Evolutionary conservation across 2,329 filamentous ascomycete genomes (phyloP).

Genomic region (Arachnomyces sp.): DNA sequence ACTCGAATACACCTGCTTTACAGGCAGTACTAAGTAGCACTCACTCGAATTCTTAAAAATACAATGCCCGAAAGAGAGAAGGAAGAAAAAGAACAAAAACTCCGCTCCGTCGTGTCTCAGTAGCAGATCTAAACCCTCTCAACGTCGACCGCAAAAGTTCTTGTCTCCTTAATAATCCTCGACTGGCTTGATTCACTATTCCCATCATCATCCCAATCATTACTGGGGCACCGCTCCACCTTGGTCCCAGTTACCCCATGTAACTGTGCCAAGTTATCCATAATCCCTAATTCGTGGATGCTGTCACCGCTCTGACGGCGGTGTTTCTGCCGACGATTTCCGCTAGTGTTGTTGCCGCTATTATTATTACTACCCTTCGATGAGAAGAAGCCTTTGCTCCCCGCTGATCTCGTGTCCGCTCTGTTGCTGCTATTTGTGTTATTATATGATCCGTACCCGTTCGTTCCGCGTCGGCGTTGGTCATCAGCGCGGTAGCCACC

Average conservation of each 20-base stretch:
- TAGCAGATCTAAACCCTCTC: constrained; percentile 1
- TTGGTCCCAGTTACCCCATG: neutral
- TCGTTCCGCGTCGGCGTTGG: constrained; percentile 7
- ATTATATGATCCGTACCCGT: constrained; percentile 6
- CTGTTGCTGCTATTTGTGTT: neutral
- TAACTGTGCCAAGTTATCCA: constrained; percentile 1
- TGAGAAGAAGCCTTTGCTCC: neutral
- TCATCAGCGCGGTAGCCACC: constrained; percentile 19
- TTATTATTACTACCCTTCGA: too few species aligned
- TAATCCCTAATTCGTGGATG: constrained; percentile 7
- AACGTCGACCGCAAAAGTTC: constrained; percentile 9
- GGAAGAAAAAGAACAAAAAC: too few species aligned
- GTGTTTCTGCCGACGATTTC: neutral
- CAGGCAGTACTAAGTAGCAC: too few species aligned
- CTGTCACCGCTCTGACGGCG: neutral
- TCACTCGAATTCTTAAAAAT: too few species aligned
- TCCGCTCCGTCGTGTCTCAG: too few species aligned
- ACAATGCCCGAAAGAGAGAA: too few species aligned
- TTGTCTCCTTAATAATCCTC: constrained; percentile 11
- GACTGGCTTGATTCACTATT: constrained; percentile 11
- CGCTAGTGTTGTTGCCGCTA: too few species aligned
- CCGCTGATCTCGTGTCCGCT: constrained; percentile 2
- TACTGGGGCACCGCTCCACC: constrained; percentile 4
- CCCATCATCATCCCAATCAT: constrained; percentile 9
- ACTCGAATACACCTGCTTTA: too few species aligned